Evolutionary conservation across 169 alveolate species (phyloP), one percentile per base, ranked within the genome.

Genomic region (Theileria equi): DNA sequence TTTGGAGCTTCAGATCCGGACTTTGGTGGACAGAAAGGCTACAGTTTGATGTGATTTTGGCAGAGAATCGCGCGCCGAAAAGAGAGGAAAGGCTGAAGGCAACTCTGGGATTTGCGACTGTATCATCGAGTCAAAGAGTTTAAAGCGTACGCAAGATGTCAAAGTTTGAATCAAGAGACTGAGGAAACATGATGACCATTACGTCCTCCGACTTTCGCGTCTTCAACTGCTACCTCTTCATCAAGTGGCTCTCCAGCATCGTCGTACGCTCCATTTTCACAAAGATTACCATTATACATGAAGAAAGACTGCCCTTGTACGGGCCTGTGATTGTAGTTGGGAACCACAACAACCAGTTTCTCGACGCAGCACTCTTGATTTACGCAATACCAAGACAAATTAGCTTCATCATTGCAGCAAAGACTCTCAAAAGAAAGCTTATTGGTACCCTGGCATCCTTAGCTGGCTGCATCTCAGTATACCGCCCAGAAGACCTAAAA

Each of bases 311-410:
- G 5, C 96, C 96, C 5, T 89, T 92, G 29, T 89, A 80, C 55
- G 95, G 95, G 8, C 93, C 95, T 21, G 94, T 90, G 47, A 88
- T 92, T 35, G 88, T 92, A 67, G 97, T 92, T 32, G 95, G 96
- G 5, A 92, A 92, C 64, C 97, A 92, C 72, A 92, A 91, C 88
- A 92, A 92, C 74, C 96, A 92, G 66, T 92, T 92, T 59, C 88
- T 92, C 60, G 97, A 92, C 77, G 97, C 95, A 8, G 90, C 93
- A 40, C 87, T 91, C 40, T 66, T 92, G 48, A 86, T 92, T 35
- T 90, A 94, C 50, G 89, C 81, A 41, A 88, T 92, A 32, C 96
- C 96, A 21, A 88, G 96, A 19, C 95, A 91, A 41, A 83, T 92
- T 29, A 90, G 93, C 17, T 92, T 92, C 61, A 71, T 92, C 38